Conservation (phyloP, 2,329 filamentous ascomycete genomes). For the Boeremia exigua region DNA sequence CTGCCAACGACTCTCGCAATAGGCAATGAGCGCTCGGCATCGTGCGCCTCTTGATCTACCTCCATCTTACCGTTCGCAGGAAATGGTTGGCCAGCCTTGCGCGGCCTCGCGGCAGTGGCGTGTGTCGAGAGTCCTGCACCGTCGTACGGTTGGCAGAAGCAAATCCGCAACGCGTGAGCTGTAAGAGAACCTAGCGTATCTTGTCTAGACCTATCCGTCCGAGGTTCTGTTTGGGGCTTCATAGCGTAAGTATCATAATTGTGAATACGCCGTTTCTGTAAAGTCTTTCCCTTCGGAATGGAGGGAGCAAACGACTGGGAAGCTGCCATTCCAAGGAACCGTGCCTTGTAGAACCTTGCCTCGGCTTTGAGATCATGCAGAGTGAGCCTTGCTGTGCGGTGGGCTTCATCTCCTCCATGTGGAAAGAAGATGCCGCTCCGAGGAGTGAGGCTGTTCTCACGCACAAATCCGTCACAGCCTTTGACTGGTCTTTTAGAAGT, state of each 20-base stretch:
- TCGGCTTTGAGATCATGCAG: constrained; percentile 19
- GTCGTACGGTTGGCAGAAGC: constrained; percentile 47
- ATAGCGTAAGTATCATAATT: constrained; percentile 4
- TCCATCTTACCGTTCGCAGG: not conserved
- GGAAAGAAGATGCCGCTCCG: constrained; percentile 18
- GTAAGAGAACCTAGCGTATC: constrained; percentile 8
- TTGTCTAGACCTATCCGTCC: not conserved
- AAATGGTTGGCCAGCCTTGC: not conserved
- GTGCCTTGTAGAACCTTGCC: constrained; percentile 21
- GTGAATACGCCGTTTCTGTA: constrained; percentile 18
- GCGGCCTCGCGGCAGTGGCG: constrained; percentile 4
- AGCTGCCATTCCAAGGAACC: constrained; percentile 15
- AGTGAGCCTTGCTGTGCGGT: constrained; percentile 10
- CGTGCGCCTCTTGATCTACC: not conserved
- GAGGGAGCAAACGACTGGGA: constrained; percentile 16
- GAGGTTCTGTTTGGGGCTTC: not conserved
- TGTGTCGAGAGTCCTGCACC: constrained; percentile 21
- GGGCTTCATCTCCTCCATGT: not conserved
- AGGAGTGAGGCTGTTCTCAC: constrained; percentile 26
- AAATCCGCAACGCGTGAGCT: constrained; percentile 37
- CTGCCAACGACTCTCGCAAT: constrained; percentile 8
- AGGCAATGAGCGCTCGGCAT: constrained; percentile 4
- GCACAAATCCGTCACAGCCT: constrained; percentile 39
- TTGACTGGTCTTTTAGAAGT: constrained; percentile 21
- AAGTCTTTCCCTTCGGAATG: constrained; percentile 17